Evolutionary conservation across 202 grass and related monocot genomes (phyloP), one percentile per base, ranked within the genome.

Genomic region (Zoysia matrella): DNA sequence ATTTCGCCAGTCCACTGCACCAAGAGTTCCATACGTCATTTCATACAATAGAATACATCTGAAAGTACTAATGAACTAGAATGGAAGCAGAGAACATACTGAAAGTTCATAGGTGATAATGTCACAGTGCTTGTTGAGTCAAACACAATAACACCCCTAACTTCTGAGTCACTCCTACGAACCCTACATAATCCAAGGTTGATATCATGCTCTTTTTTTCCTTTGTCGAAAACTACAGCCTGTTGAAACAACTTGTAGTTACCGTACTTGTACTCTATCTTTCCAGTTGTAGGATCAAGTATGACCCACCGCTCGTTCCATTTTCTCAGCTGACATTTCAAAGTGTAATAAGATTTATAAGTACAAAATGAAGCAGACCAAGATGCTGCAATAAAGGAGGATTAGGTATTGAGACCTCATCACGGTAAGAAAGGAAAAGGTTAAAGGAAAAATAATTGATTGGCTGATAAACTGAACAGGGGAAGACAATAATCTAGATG

Each of bases 261-360:
- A 64, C 52, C 88, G 13, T 95, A 98, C 95, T 95, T 98, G 90
- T 98, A 98, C 71, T 98, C 95, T 75, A 98, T 98, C 76, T 98
- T 98, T 79, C 92, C 90, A 83, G 88, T 91, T 71, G 92, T 89
- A 51, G 95, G 92, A 60, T 98, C 90, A 79, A 98, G 88, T 73
- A 95, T 93, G 68, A 95, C 83, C 95, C 95, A 98, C 7, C 92
- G 84, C 54, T 98, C 95, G 52, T 98, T 98, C 95, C 95, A 98
- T 87, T 92, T 98, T 78, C 80, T 90, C 73, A 98, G 84, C 95
- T 98, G 87, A 73, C 47, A 91, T 70, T 79, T 60, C 52, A 67
- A 56, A 83, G 52, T 65, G 60, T 67, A 65, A 70, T 71, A 78
- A 65, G 80, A 47, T 47, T 77, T 81, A 68, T 67, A 61, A 88